phyloP scores from a whole-genome alignment of 2,329 filamentous ascomycete species.

The Delphinella strobiligena region DNA sequence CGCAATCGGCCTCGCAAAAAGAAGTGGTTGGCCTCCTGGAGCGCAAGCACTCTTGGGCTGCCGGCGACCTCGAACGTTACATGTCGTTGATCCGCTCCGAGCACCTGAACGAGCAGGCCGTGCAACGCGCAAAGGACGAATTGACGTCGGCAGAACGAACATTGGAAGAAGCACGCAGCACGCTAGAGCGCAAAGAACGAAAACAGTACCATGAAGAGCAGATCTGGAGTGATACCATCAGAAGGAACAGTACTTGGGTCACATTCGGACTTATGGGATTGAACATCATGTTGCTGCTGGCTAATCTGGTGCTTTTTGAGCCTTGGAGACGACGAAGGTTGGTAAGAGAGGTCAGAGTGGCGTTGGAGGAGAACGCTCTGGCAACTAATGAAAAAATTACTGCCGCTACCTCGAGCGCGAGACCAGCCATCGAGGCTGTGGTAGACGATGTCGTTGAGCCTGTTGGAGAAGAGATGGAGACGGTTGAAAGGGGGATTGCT shows the following conservation, averaged over 20 bases:
- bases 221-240: slow-evolving; percentile 96
- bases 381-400: neutral
- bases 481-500: slow-evolving; percentile 2
- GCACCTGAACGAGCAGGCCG: slow-evolving; percentile 82
- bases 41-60: slow-evolving; percentile 84
- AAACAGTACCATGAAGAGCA: slow-evolving; percentile 97
- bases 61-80: slow-evolving; percentile 82
- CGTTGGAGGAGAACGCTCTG: slow-evolving; percentile 51
- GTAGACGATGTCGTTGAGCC: slow-evolving; percentile 15
- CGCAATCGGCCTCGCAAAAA: slow-evolving; percentile 78
- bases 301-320: slow-evolving; percentile 81
- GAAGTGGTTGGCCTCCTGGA: slow-evolving; percentile 92
- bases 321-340: slow-evolving; percentile 77
- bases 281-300: slow-evolving; percentile 78
- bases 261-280: slow-evolving; percentile 97
- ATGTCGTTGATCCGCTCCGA: slow-evolving; percentile 84
- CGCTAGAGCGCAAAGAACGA: slow-evolving; percentile 71
- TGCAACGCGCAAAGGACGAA: slow-evolving; percentile 57
- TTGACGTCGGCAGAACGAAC: slow-evolving; percentile 66
- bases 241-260: slow-evolving; percentile 93
- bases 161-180: slow-evolving; percentile 63
- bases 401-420: neutral
- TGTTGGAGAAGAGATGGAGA: slow-evolving; percentile 10
- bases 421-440: slow-evolving; percentile 12
- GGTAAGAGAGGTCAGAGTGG: slow-evolving; percentile 62